Evolutionary conservation across 2,329 filamentous ascomycete species (phyloP).

Genomic region (Stagonosporopsis cucurbitacearum): DNA sequence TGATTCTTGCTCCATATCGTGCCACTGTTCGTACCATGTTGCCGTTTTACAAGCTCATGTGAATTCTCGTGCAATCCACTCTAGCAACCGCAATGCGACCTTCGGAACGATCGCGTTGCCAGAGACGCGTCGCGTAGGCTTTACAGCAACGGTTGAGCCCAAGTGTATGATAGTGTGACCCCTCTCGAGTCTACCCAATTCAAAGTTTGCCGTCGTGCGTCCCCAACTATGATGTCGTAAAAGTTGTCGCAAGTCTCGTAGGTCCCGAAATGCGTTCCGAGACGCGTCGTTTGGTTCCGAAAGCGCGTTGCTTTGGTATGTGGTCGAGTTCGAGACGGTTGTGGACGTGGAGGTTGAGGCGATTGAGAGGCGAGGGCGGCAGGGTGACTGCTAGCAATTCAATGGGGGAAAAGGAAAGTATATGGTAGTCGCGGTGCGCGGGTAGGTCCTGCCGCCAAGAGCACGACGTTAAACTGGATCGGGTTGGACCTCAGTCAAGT

Average conservation of each 20-base stretch:
- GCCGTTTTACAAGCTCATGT: slow-evolving; percentile 38
- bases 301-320: slow-evolving; percentile 49
- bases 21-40: slow-evolving; percentile 41
- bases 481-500: slow-evolving; percentile 35
- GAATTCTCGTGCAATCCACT: slow-evolving; percentile 29
- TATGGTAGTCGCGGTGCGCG: slow-evolving; percentile 28
- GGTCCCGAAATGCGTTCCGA: slow-evolving; percentile 43
- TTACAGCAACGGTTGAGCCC: slow-evolving; percentile 1
- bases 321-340: slow-evolving; percentile 38
- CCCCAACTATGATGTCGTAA: slow-evolving; percentile 32
- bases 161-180: slow-evolving; percentile 14
- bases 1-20: background rate
- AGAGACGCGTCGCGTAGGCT: slow-evolving; percentile 20
- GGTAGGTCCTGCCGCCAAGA: slow-evolving; percentile 21
- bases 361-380: slow-evolving; percentile 37
- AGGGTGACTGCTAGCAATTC: slow-evolving; percentile 46
- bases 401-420: slow-evolving; percentile 36
- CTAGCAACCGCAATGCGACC: slow-evolving; percentile 37
- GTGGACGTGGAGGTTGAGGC: slow-evolving; percentile 35
- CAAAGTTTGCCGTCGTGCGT: slow-evolving; percentile 25
- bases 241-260: slow-evolving; percentile 40
- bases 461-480: slow-evolving; percentile 32
- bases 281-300: slow-evolving; percentile 51
- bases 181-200: slow-evolving; percentile 18
- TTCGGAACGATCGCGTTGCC: slow-evolving; percentile 34